Percentiles rank a stretch among this genome's conserved stretches.
Conservation (phyloP, 2,329 filamentous ascomycete genomes). For the Aureobasidium sp. region DNA sequence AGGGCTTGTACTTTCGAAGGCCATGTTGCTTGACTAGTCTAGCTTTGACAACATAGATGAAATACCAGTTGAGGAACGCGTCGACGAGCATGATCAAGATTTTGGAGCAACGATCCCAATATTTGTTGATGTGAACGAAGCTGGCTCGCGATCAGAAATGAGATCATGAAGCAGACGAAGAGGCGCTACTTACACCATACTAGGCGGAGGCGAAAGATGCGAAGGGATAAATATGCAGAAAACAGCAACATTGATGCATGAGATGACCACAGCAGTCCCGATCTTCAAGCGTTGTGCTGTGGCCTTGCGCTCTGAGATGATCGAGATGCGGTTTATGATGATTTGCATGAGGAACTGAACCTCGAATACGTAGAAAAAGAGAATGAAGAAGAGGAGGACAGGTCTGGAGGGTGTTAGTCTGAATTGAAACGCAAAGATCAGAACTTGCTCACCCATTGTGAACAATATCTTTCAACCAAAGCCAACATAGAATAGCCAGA, state of each 20-base stretch:
- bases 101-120: conserved; percentile 35
- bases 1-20: conserved; percentile 44
- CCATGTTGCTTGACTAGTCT: conserved; percentile 41
- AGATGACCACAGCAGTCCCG: conserved; percentile 31
- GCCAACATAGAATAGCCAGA: conserved; percentile 36
- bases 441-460: neutral
- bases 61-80: conserved; percentile 33
- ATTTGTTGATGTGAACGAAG: conserved; percentile 32
- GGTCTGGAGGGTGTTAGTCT: neutral
- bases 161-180: neutral
- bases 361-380: conserved; percentile 24
- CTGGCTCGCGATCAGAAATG: neutral
- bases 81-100: conserved; percentile 34
- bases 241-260: conserved; percentile 27
- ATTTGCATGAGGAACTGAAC: conserved; percentile 28
- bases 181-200: conserved; percentile 21
- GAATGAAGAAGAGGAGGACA: conserved; percentile 5
- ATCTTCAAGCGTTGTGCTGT: conserved; percentile 31
- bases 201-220: conserved; percentile 27
- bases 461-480: conserved; percentile 25
- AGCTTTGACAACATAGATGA: conserved; percentile 38
- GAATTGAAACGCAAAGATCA: neutral
- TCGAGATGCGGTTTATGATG: conserved; percentile 32
- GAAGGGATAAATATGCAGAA: conserved; percentile 35
- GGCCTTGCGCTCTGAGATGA: conserved; percentile 19